These are phyloP conservation scores for Tremella fuciformis DNA, from an alignment of 768 basidiomycete species.

Conservation along the genomic window DNA sequence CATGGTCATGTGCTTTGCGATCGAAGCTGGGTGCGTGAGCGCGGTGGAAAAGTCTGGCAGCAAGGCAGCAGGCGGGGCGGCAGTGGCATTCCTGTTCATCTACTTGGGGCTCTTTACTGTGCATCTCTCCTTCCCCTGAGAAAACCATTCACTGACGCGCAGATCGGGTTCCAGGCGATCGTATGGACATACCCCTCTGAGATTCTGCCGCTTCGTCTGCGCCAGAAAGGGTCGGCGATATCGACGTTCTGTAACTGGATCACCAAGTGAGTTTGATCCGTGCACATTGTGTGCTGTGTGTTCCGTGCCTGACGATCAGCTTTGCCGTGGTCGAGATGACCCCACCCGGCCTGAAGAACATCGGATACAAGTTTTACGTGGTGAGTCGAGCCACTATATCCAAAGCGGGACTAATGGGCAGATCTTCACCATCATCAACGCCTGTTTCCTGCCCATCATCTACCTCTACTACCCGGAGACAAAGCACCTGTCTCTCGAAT, in stretches of 20 bases:
- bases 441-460: slow-evolving; percentile 17
- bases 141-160: background rate
- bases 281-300: too few relatives aligned
- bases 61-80: slow-evolving; percentile 26
- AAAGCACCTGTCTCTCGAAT: slow-evolving; percentile 16
- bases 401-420: too few relatives aligned
- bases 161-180: slow-evolving; percentile 16
- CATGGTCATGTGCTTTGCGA: slow-evolving; percentile 33
- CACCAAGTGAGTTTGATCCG: too few relatives aligned
- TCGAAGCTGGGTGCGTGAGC: slow-evolving; percentile 23
- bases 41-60: slow-evolving; percentile 11
- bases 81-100: slow-evolving; percentile 35
- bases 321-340: slow-evolving; percentile 11
- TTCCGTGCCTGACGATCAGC: too few relatives aligned
- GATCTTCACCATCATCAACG: slow-evolving; percentile 24
- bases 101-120: slow-evolving; percentile 41
- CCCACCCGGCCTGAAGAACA: slow-evolving; percentile 16
- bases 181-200: slow-evolving; percentile 38
- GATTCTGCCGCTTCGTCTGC: slow-evolving; percentile 26
- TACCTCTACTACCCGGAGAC: slow-evolving; percentile 30
- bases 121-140: background rate
- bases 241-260: slow-evolving; percentile 3
- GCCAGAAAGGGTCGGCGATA: slow-evolving; percentile 23
- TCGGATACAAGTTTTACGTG: slow-evolving; percentile 20
- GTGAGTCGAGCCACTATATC: too few relatives aligned